Evolutionary conservation across 1,284 basidiomycete genomes (phyloP), one percentile per base, ranked within the genome.

Genomic region (Melanopsichium pennsylvanicum): DNA sequence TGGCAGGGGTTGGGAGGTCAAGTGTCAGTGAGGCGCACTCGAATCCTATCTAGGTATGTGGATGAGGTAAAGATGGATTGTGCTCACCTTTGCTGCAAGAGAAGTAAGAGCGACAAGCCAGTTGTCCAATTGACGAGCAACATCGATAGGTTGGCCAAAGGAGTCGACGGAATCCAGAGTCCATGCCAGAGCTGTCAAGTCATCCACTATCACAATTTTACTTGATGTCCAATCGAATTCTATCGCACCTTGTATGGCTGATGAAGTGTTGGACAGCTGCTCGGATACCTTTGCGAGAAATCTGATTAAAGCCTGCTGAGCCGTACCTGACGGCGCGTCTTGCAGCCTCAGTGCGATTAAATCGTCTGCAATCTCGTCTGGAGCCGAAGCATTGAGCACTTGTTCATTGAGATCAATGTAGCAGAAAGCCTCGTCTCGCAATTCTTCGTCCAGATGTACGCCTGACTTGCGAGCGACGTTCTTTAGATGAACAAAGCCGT

Each of bases 171-270:
- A 16, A n/a, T 59, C 49, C n/a, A 64, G 26, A 1, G 41, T 25
- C 71, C 71, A 74, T 1, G 68, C 49, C 5, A 70, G 42, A 10
- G 68, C 51, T 4, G 60, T 51, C 15, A 74, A 25, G 34, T 74
- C 68, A 23, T 74, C 68, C 9, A 74, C 19, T 12, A 74, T 37
- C 12, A 74, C 41, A 11, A 70, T 25, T 1, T 13, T 50, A 7
- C 29, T 36, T 4, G 70, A 63, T 0, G 58, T 7, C 60, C 56
- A 67, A 11, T 50, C 41, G 18, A 8, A 7, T 3, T 27, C 7
- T 34, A 8, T 19, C 12, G 19, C n/a, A 11, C 22, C 39, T 10
- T 6, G 12, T 8, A 13, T 23, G 9, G 33, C 18, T 9, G n/a
- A 39, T 12, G 36, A n/a, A 19, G 31, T 13, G 1, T 29, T 15